Percentiles rank a stretch among this genome's conserved stretches.
Conservation (phyloP, 495 filamentous ascomycete species). For the Penicillium arizonense region DNA sequence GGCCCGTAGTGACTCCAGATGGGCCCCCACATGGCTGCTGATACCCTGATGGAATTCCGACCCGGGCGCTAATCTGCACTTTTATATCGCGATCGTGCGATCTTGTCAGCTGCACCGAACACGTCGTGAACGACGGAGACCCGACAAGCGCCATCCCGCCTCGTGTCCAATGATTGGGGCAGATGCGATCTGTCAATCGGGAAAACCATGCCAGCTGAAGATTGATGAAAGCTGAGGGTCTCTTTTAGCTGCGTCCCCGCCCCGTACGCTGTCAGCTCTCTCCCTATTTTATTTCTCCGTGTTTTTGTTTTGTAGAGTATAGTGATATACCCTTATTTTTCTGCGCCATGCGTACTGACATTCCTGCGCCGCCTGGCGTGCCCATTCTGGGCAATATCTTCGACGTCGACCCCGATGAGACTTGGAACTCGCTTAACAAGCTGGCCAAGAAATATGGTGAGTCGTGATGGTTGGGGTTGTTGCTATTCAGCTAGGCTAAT, state of each 20-base stretch:
- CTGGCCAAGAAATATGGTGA: slow-evolving; percentile 64
- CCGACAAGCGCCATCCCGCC: slow-evolving; percentile 11
- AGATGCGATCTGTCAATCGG: slow-evolving; percentile 27
- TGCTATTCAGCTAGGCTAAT: too few species aligned
- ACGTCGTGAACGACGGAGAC: slow-evolving; percentile 24
- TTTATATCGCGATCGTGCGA: slow-evolving; percentile 33
- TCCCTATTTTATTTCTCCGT: neutral
- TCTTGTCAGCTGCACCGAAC: slow-evolving; percentile 25
- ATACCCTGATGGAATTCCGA: slow-evolving; percentile 15
- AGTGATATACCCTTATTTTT: slow-evolving; percentile 4
- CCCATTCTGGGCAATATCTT: slow-evolving; percentile 69
- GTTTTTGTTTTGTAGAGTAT: slow-evolving; percentile 1
- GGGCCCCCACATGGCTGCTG: slow-evolving; percentile 16
- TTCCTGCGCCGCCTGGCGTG: slow-evolving; percentile 34
- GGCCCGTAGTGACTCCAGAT: slow-evolving; percentile 20
- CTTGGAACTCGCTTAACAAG: slow-evolving; percentile 59
- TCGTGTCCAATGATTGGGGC: neutral
- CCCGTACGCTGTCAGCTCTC: neutral
- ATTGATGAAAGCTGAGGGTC: slow-evolving; percentile 15
- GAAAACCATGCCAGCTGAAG: slow-evolving; percentile 20
- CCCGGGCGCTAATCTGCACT: slow-evolving; percentile 26
- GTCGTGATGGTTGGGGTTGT: too few species aligned
- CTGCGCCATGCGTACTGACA: slow-evolving; percentile 14
- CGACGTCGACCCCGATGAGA: slow-evolving; percentile 59
- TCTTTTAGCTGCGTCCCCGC: slow-evolving; percentile 13